phyloP scores from a whole-genome alignment of 306 rosid genomes.

The Lathyrus sativus region DNA sequence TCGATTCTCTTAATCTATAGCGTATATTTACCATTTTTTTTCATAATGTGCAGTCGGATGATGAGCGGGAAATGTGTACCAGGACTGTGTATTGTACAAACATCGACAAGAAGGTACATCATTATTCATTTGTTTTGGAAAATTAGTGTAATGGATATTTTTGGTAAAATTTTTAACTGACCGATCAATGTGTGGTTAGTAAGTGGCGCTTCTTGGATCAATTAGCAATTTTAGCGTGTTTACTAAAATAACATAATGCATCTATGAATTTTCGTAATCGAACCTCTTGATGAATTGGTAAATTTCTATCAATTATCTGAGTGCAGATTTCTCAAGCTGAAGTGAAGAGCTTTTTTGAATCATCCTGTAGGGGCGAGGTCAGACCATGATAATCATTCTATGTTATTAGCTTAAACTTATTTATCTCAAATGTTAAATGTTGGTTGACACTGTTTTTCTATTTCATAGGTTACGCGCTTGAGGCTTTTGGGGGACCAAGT shows the following conservation, averaged over 20 bases:
- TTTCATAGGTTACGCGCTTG: slow-evolving; percentile 79
- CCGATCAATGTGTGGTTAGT: slow-evolving; percentile 8
- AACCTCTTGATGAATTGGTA: slow-evolving; percentile 20
- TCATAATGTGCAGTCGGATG: slow-evolving; percentile 71
- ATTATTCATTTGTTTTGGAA: slow-evolving; percentile 2
- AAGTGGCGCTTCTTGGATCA: background rate
- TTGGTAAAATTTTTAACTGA: slow-evolving; percentile 4
- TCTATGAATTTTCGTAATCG: slow-evolving; percentile 4
- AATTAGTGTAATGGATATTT: background rate
- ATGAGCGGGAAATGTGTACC: slow-evolving; percentile 97
- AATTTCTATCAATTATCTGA: slow-evolving; percentile 18
- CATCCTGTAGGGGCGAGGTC: slow-evolving; percentile 86
- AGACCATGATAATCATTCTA: slow-evolving; percentile 33
- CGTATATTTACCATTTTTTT: slow-evolving; percentile 28
- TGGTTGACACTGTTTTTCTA: slow-evolving; percentile 20
- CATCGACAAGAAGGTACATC: slow-evolving; percentile 84
- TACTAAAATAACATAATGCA: background rate
- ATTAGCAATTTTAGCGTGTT: background rate
- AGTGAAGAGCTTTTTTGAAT: slow-evolving; percentile 88
- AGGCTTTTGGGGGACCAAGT: slow-evolving; percentile 97
- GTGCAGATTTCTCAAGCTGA: slow-evolving; percentile 89
- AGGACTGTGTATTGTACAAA: slow-evolving; percentile 97
- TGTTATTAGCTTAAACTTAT: slow-evolving; percentile 22
- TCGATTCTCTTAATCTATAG: background rate
- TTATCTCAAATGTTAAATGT: slow-evolving; percentile 25